Evolutionary conservation across 1,139 yeast genomes (phyloP), one percentile per base, ranked within the genome.

Genomic region (Yamadazyma buinensis): DNA sequence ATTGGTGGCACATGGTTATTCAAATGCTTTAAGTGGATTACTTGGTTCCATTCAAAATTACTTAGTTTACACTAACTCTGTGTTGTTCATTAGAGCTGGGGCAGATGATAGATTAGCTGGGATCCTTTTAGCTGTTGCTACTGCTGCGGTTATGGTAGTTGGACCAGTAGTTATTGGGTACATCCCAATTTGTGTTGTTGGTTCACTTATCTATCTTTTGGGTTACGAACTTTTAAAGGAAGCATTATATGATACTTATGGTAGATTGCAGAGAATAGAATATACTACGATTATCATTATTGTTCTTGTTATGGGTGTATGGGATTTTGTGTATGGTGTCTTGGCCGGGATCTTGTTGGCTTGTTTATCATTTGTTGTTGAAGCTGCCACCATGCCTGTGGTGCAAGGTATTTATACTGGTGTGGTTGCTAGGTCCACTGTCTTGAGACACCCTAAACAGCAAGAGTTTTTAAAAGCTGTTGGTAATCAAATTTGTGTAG

Each of bases 171-270:
- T 90, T n/a, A 87, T 92, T 52, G 96, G 97, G 0, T 85, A 69
- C 52, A 92, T 92, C 34, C 98, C 98, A 0, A 87, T 92, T 14
- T 84, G 95, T 64, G 96, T 92, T 23, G 98, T 92, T 19, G 97
- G 97, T 0, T 79, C 97, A 0, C 74, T 92, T 41, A 92, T 92
- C 46, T 92, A 84, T 57, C 63, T 92, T 41, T 69, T 92, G 35
- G 98, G 98, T 2, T 84, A 90, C 52, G 98, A 92, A 57, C 67
- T 92, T 36, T 59, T 92, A 43, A 80, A 84, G 39, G 98, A 92
- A 56, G 86, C 97, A 0, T 53, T 92, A 12, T 77, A 75, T 46
- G 98, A 92, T 55, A 87, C 97, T 0, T 74, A 75, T 62, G 94
- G 94, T 1, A 74, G 84, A 45, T 73, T 92, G 29, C 72, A 80